phyloP scores from a whole-genome alignment of 441 rosid genomes.

The Populus trichocarpa region DNA sequence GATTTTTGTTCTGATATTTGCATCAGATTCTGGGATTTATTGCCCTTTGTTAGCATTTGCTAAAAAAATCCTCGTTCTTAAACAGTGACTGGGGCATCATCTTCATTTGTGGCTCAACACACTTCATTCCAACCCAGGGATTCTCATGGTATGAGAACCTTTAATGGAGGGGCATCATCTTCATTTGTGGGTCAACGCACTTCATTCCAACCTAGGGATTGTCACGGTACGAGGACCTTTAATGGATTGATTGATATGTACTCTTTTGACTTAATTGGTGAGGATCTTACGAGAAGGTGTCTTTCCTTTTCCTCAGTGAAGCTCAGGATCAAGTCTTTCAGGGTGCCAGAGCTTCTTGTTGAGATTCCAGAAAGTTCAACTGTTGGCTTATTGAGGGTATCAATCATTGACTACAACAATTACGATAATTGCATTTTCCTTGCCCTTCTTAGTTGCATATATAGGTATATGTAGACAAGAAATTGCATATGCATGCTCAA shows the following conservation, averaged over 20 bases:
- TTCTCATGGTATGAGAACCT: constrained; percentile 69
- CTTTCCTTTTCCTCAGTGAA: constrained; percentile 63
- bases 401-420: background rate
- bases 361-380: constrained; percentile 93
- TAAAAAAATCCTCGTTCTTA: constrained; percentile 14
- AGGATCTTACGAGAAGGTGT: constrained; percentile 33
- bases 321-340: constrained; percentile 89
- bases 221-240: constrained; percentile 69
- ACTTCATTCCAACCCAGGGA: constrained; percentile 61
- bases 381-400: constrained; percentile 89
- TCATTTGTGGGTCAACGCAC: constrained; percentile 44
- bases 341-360: constrained; percentile 91
- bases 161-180: constrained; percentile 29
- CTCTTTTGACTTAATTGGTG: constrained; percentile 36
- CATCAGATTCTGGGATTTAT: background rate
- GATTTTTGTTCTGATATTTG: background rate
- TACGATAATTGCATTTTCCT: constrained; percentile 5
- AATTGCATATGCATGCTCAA: background rate
- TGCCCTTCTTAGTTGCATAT: background rate
- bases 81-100: constrained; percentile 48
- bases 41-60: constrained; percentile 1
- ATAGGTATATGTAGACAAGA: background rate
- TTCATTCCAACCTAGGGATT: constrained; percentile 61
- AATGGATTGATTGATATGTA: constrained; percentile 29
- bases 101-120: constrained; percentile 45